Percentiles rank a stretch among this genome's conserved stretches.
Conservation (phyloP, 352 stramenopile species). For the Chrysophaeum taylorii region DNA sequence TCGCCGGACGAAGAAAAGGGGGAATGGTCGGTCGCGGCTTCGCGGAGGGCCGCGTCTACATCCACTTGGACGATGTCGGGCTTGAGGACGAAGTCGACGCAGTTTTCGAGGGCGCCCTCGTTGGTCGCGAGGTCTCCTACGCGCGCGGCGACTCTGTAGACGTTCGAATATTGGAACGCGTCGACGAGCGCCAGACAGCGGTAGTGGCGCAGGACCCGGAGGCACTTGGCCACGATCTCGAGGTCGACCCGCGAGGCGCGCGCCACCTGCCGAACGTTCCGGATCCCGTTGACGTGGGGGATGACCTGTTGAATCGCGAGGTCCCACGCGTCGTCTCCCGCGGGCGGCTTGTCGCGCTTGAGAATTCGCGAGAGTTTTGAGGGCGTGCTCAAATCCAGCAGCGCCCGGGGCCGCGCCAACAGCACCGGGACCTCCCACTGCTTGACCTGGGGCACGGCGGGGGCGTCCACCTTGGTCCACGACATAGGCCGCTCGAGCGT, state of each 20-base stretch:
- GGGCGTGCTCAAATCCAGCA: not conserved
- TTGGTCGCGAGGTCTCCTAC: not conserved
- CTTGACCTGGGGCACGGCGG: not conserved
- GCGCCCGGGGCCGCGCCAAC: not conserved
- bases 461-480: no score
- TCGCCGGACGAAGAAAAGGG: not conserved
- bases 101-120: not conserved
- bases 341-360: no score
- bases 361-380: no score
- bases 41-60: not conserved
- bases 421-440: slow-evolving; percentile 1
- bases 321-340: not conserved
- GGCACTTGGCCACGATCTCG: not conserved
- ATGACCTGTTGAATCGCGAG: slow-evolving; percentile 14
- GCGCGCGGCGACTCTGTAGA: not conserved
- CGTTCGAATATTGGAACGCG: slow-evolving; percentile 12
- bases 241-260: not conserved
- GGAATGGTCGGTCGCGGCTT: no score
- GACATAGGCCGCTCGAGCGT: not conserved
- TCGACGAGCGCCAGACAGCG: slow-evolving; percentile 8
- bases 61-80: no score
- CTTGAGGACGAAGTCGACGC: no score
- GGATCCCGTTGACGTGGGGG: slow-evolving; percentile 12
- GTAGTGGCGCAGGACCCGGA: slow-evolving; percentile 1
- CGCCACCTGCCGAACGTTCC: not conserved